Base-by-base conservation (phyloP, 768 basidiomycete genomes). In the Kwoniella dendrophila region DNA sequence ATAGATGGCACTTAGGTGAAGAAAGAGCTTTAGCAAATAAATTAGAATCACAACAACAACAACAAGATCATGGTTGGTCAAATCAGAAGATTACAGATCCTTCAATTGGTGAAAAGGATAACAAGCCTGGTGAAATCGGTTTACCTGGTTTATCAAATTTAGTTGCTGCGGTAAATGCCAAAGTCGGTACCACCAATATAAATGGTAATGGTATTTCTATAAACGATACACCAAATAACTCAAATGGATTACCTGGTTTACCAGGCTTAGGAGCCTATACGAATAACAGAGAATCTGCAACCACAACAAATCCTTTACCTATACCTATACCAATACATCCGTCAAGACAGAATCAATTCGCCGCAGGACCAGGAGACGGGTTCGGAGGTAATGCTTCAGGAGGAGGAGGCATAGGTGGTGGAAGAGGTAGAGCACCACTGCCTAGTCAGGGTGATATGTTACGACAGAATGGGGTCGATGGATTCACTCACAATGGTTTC, bases 391-490 rank as follows among this genome's bases (percentile, higher is more conserved):
- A n/a, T n/a, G n/a, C n/a, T n/a, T 29, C 47, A 11, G n/a, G 24
- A 14, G 4, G 10, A 14, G 49, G 30, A 51, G 16, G 47, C 14
- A 30, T 12, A 27, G 47, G 30, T 18, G 49, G 49, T 16, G 49
- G 49, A 24, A 63, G 76, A 30, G 51, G 66, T 8, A 65, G 67
- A 48, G 81, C 81, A 11, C 78, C 83, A 57, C 68, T 83, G 53
- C 83, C 83, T 5, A 79, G 81, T 43, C 86, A 86, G 66, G 84
- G 85, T 38, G 85, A 87, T 32, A 80, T 83, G 75, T 83, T 76
- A 40, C 61, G 63, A 30, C 66, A 69, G 77, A 69, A 66, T 20
- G 50, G 30, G 18, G 20, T 24, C 29, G 52, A 24, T 47, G 41
- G 61, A 12, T 36, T 36, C 45, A 32, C 36, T 40, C 40, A 54